Evolutionary conservation across 768 basidiomycete genomes (phyloP).

Genomic region (Amanita fuliginea): DNA sequence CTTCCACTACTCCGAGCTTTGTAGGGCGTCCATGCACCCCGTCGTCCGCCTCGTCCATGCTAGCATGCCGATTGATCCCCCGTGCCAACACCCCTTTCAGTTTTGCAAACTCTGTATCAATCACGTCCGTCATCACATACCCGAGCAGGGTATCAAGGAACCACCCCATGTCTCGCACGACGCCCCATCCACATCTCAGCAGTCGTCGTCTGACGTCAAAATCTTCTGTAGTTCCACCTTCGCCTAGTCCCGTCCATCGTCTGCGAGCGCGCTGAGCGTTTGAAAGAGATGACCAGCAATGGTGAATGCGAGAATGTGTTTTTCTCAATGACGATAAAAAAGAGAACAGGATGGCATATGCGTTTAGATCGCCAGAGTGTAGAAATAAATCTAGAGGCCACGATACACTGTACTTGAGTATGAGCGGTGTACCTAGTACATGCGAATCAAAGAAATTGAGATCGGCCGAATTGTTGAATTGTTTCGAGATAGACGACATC

Average conservation of each 20-base stretch:
- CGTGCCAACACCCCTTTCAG: slow-evolving; percentile 49
- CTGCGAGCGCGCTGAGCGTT: slow-evolving; percentile 77
- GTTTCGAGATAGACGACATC: slow-evolving; percentile 25
- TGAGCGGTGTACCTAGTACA: slow-evolving; percentile 69
- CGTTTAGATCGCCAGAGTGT: slow-evolving; percentile 57
- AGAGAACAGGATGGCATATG: slow-evolving; percentile 69
- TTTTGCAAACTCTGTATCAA: slow-evolving; percentile 72
- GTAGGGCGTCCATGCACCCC: slow-evolving; percentile 4
- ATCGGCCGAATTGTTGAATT: slow-evolving; percentile 19
- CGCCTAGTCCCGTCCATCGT: slow-evolving; percentile 79
- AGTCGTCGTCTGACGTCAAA: slow-evolving; percentile 50
- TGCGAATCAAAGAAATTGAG: slow-evolving; percentile 55
- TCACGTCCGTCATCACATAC: slow-evolving; percentile 86
- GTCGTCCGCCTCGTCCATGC: slow-evolving; percentile 8
- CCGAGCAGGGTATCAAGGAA: slow-evolving; percentile 75
- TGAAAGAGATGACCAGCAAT: slow-evolving; percentile 78
- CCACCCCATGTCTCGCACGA: slow-evolving; percentile 84
- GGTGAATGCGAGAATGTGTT: slow-evolving; percentile 69
- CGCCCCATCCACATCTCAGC: slow-evolving; percentile 76
- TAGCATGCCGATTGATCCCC: slow-evolving; percentile 13
- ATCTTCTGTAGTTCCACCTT: slow-evolving; percentile 74
- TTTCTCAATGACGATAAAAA: slow-evolving; percentile 80
- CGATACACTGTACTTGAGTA: slow-evolving; percentile 56
- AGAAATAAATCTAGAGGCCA: slow-evolving; percentile 93
- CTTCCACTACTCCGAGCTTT: slow-evolving; percentile 6